Percentiles rank a stretch among this genome's conserved stretches.
Conservation (phyloP, 1,284 basidiomycete species). For the Fistulinella cinereoalba region DNA sequence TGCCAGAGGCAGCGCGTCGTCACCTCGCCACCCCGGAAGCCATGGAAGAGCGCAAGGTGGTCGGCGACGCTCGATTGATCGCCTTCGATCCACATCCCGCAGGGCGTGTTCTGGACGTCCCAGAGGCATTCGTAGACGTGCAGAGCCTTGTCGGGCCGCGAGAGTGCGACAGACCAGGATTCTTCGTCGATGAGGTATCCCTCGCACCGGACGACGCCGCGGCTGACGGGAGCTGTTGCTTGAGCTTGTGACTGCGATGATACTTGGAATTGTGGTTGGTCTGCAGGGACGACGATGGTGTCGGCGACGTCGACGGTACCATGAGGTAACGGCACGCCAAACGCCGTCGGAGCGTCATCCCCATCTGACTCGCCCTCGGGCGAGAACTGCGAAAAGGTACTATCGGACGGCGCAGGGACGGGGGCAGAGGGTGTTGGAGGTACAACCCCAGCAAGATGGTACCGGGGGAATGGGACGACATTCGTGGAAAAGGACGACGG, state of each 20-base stretch:
- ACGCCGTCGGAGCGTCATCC: conserved; percentile 17
- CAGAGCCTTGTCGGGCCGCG: conserved; percentile 23
- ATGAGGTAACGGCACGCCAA: conserved; percentile 20
- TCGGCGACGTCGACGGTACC: conserved; percentile 21
- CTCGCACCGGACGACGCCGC: conserved; percentile 28
- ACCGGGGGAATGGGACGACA: conserved; percentile 20
- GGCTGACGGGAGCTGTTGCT: conserved; percentile 6
- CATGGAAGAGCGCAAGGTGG: conserved; percentile 32
- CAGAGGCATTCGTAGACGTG: conserved; percentile 35
- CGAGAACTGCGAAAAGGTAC: conserved; percentile 18
- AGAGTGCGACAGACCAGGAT: conserved; percentile 24
- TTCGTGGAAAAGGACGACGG: conserved; percentile 13
- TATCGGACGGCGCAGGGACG: conserved; percentile 9
- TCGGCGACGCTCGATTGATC: conserved; percentile 35
- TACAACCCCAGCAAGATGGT: conserved; percentile 4
- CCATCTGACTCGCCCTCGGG: conserved; percentile 27
- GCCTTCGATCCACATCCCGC: conserved; percentile 35
- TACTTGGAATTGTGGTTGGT: conserved; percentile 5
- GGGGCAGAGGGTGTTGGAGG: background rate
- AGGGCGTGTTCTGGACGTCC: conserved; percentile 24
- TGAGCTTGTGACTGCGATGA: background rate
- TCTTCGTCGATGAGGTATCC: conserved; percentile 30
- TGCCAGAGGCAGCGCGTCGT: conserved; percentile 32
- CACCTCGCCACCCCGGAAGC: conserved; percentile 30
- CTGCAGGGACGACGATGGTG: background rate